Evolutionary conservation across 805 yeast species (phyloP), one percentile per base, ranked within the genome.

Genomic region (Saturnispora besseyi): DNA sequence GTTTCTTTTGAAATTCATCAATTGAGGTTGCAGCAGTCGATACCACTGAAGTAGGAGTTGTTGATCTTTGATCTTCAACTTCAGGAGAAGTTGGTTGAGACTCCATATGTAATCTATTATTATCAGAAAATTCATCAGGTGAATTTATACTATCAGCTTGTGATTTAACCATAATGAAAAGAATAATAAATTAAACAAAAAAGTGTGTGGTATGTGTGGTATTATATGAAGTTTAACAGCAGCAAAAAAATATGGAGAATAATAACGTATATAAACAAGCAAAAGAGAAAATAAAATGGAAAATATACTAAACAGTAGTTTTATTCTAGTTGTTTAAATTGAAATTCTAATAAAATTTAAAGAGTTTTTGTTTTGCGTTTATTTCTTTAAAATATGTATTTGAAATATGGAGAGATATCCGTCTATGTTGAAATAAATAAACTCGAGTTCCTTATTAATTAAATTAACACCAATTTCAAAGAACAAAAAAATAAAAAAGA

Each of bases 31-130:
- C 37, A 33, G 58, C 46, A 10, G 51, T 29, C 2, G 48, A 28
- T 28, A 37, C 29, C 6, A 41, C 69, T 18, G 77, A 74, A 11
- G 75, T 64, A 18, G 78, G 72, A 42, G 75, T 63, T 24, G 72
- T 73, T 52, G 64, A 62, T 56, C 67, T 61, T 32, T 61, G 67
- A 50, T 61, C 61, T 31, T 55, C 50, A 41, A 59, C 60, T 49
- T 58, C 55, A 3, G 71, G 70, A 10, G 69, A 65, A 18, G 58
- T 60, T 10, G 64, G 63, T 44, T 52, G 51, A 30, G 57, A 51
- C 11, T 51, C 59, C 30, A 48, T 30, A n/a, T 51, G 43, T 22
- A 45, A 21, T 43, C 52, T 51, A 28, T 53, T 51, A 36, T 54
- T 55, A 44, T 57, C 59, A 9, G 59, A 55, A 18, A 49, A 48